Evolutionary conservation across 805 yeast species (phyloP), one percentile per base, ranked within the genome.

Genomic region (Metschnikowia aberdeeniae): DNA sequence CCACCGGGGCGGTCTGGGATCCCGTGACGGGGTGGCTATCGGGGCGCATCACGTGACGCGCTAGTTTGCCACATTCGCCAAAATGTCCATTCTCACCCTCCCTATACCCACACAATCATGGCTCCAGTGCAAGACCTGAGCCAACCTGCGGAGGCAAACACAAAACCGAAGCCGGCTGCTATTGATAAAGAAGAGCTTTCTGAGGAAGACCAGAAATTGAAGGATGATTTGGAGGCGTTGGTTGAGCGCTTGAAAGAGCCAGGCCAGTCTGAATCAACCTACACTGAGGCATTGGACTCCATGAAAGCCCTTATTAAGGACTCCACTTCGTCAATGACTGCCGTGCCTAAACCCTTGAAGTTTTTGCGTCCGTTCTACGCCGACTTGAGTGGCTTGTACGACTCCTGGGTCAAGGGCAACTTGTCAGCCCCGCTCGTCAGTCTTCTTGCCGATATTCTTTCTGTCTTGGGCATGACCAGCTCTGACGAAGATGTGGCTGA

Each of bases 271-370:
- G 57, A 50, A n/a, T 62, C 68, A 14, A 68, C 80, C 17, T 86
- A 87, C 60, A 67, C 67, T 30, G 68, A 80, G 10, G 77, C 89
- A n/a, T 74, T 93, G 55, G 74, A 75, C 34, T 74, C 82, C 42
- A 76, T 93, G 64, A 89, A 89, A 60, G 78, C 75, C 40, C 80
- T 80, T 57, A 90, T 93, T 58, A 81, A 88, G 54, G 95, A 93
- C 44, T 86, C 97, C 10, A 93, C 99, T 3, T 87, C 97, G 32
- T 90, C 97, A 7, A 93, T 93, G 97, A 93, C 99, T 1, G 99
- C 99, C 3, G 99, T 93, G 42, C 99, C 99, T 32, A 93, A 93
- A 67, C 99, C 99, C 5, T 78, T 93, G 68, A 95, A 93, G 72
- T 93, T 93, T 63, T 76, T 93, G 53, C 81, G 96, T 59, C 96